Base-by-base conservation (phyloP, 148 eudicot genomes). In the Camellia lanceoleosa region DNA sequence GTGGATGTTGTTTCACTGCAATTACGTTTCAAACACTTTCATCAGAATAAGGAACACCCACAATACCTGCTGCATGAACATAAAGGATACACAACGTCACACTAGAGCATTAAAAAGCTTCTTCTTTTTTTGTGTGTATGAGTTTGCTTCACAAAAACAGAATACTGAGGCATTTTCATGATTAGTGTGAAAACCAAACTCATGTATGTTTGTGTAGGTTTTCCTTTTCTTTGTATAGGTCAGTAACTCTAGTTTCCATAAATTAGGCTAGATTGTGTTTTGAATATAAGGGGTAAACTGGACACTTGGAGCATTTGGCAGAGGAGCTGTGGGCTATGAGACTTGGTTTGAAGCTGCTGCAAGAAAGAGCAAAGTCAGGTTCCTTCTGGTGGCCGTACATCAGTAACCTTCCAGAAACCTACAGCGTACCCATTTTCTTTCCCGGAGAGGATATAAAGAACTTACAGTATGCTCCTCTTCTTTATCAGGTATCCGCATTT, bases 341-440 rank as follows among this genome's bases (percentile, higher is more conserved):
- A 85, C 80, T 95, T 86, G 97, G 97, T 75, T 78, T 95, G 81
- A 93, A 88, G 88, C 92, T 95, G 79, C 92, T 95, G 71, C 93
- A 89, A 87, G 98, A 95, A 84, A 87, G 97, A 84, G 92, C 97
- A 73, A 95, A 88, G 80, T 69, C 81, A 30, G 94, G 90, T 82
- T 93, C 97, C 23, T 93, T 90, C 82, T 95, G 98, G 98, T 93
- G 98, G 98, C 97, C 97, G 42, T 95, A 95, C 80, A 92, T 95
- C 85, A 87, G 97, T 88, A 95, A 95, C 87, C 97, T 95, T 83
- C 98, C 97, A 3, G 97, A 95, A 87, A 89, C 93, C 58, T 95
- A 85, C 84, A 90, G 81, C 16, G 92, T 93, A 51, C 98, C 98
- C 51, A 92, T 95, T 79, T 95, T 95, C 91, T 95, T 93, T 78